Evolutionary conservation across 345 rosid species (phyloP).

Genomic region (Syzygium oleosum): DNA sequence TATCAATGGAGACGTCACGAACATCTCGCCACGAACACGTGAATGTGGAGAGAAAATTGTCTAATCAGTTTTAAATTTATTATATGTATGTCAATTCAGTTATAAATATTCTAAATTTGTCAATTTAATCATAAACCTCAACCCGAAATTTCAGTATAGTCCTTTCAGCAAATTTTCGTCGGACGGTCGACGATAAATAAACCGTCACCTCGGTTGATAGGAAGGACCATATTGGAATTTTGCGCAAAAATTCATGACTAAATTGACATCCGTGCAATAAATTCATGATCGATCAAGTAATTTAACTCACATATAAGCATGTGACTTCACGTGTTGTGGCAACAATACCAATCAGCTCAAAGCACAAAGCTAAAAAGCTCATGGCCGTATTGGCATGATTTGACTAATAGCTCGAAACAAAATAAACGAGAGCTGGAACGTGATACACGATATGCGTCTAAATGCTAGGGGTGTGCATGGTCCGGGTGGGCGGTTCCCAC

Average conservation of each 20-base stretch:
- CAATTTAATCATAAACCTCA: rapidly evolving
- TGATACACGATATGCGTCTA: not conserved
- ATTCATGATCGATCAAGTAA: rapidly evolving
- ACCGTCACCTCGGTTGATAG: rapidly evolving
- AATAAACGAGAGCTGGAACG: not conserved
- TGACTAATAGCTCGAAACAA: not conserved
- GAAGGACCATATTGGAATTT: not conserved
- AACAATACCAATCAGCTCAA: too few relatives aligned
- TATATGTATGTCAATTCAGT: rapidly evolving
- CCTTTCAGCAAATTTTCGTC: too few relatives aligned
- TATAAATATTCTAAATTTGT: not conserved
- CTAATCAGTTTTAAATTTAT: not conserved
- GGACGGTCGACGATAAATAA: rapidly evolving
- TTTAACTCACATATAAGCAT: not conserved
- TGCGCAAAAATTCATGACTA: rapidly evolving
- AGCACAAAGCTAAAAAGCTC: not conserved
- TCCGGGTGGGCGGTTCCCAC: too few relatives aligned
- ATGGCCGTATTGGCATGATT: not conserved
- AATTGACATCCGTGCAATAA: rapidly evolving
- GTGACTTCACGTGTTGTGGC: not conserved
- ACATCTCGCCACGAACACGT: rapidly evolving
- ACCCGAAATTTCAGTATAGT: rapidly evolving
- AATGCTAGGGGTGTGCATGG: too few relatives aligned
- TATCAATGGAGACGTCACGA: not conserved
- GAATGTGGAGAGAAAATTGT: not conserved